phyloP scores from a whole-genome alignment of 495 filamentous ascomycete species.

The Xylaria grammica region DNA sequence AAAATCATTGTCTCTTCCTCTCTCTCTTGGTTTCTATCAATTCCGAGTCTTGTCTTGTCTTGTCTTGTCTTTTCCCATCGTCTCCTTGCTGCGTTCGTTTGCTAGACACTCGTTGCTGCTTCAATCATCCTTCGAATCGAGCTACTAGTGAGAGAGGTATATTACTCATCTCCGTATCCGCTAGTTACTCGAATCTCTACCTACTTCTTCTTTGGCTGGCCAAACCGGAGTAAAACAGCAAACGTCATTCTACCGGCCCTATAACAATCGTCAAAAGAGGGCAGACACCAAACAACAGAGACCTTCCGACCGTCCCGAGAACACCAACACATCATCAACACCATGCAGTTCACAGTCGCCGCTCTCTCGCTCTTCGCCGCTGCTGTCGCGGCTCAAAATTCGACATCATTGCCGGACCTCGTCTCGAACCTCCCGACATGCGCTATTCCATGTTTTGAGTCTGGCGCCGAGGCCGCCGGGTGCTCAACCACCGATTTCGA shows the following conservation, averaged over 20 bases:
- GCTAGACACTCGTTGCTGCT: neutral
- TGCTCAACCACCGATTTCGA: slow-evolving; percentile 36
- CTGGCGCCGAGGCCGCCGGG: slow-evolving; percentile 23
- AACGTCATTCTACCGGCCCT: neutral
- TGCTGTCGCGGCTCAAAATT: slow-evolving; percentile 36
- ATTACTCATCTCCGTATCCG: no score
- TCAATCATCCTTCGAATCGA: neutral
- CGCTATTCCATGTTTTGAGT: slow-evolving; percentile 31
- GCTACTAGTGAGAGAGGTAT: no score
- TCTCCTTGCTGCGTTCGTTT: neutral
- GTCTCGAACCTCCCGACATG: slow-evolving; percentile 35
- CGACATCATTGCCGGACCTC: slow-evolving; percentile 34
- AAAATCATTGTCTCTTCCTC: neutral
- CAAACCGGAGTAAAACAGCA: neutral
- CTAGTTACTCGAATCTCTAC: neutral
- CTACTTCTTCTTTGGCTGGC: slow-evolving; percentile 3
- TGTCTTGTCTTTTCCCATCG: neutral
- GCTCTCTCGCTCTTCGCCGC: slow-evolving; percentile 33
- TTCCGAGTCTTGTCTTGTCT: neutral
- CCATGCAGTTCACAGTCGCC: slow-evolving; percentile 30
- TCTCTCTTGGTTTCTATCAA: neutral
- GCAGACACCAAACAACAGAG: neutral
- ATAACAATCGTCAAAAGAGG: neutral
- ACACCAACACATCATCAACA: slow-evolving; percentile 4
- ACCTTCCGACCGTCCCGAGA: neutral